Conservation (phyloP, 352 stramenopile species). For the Pythium angustatum region DNA sequence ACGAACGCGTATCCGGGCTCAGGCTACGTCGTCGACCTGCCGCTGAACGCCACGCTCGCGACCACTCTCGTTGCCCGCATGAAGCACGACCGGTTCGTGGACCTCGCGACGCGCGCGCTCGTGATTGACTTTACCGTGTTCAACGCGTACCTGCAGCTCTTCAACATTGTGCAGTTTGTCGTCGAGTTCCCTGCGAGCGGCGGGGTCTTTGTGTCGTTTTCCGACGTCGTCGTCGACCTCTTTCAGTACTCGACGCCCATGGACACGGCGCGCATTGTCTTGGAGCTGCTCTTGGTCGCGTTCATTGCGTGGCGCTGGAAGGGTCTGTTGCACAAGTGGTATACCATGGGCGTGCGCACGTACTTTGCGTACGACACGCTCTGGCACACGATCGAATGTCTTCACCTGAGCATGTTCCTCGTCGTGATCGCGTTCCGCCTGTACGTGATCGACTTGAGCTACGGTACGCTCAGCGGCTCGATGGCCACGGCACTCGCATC, state of each 20-base stretch:
- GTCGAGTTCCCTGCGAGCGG: conserved; percentile 67
- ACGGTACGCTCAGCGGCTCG: conserved; percentile 52
- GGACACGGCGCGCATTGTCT: conserved; percentile 38
- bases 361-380: conserved; percentile 35
- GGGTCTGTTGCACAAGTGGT: conserved; percentile 36
- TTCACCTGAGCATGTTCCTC: conserved; percentile 51
- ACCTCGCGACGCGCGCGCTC: conserved; percentile 60
- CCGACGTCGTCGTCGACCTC: conserved; percentile 45
- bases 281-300: conserved; percentile 55
- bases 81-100: conserved; percentile 47
- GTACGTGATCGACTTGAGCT: conserved; percentile 53
- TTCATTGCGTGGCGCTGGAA: conserved; percentile 50
- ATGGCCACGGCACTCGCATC: conserved; percentile 19
- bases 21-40: conserved; percentile 62
- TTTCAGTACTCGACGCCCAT: conserved; percentile 50
- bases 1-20: conserved; percentile 51
- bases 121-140: conserved; percentile 67
- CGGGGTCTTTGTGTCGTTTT: conserved; percentile 48
- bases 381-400: conserved; percentile 43
- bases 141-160: conserved; percentile 66
- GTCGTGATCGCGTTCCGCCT: conserved; percentile 53
- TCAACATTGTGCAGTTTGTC: conserved; percentile 59
- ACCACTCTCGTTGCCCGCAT: conserved; percentile 33
- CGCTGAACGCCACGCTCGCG: conserved; percentile 37
- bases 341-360: conserved; percentile 29